Conservation (phyloP, 768 basidiomycete species). For the Zangia roseola region DNA sequence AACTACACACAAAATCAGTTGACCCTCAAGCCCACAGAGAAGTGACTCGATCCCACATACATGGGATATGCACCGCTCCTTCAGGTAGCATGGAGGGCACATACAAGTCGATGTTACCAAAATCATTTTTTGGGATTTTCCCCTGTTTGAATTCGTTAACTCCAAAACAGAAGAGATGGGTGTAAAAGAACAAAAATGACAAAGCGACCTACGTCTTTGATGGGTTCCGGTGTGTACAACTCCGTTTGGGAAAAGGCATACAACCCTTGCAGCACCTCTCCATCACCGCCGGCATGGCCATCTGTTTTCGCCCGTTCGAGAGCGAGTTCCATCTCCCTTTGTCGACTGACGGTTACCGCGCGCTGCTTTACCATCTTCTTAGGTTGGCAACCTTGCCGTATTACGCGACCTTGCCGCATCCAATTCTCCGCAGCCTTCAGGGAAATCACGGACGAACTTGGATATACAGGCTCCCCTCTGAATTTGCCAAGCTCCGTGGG, state of each 20-base stretch:
- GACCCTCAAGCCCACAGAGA: conserved; percentile 17
- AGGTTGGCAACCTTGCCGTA: conserved; percentile 76
- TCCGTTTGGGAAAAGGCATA: conserved; percentile 87
- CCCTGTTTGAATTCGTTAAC: conserved; percentile 53
- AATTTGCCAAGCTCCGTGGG: conserved; percentile 86
- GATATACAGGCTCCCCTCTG: conserved; percentile 89
- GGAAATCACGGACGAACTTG: conserved; percentile 76
- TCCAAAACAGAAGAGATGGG: not conserved
- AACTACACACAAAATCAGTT: conserved; percentile 40
- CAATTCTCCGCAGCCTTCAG: conserved; percentile 93
- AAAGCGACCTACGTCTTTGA: conserved; percentile 68
- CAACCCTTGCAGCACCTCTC: conserved; percentile 80
- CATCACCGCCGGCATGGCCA: conserved; percentile 40
- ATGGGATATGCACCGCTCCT: conserved; percentile 88
- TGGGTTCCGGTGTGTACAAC: conserved; percentile 71
- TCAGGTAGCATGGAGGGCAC: conserved; percentile 91
- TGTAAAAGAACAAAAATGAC: conserved; percentile 3
- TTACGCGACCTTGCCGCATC: conserved; percentile 81
- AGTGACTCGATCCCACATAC: conserved; percentile 47
- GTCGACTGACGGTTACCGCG: conserved; percentile 73
- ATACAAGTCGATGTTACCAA: conserved; percentile 96
- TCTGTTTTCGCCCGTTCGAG: conserved; percentile 37
- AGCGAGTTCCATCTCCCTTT: conserved; percentile 69
- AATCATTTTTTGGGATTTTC: conserved; percentile 89
- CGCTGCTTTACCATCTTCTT: conserved; percentile 88